phyloP scores from a whole-genome alignment of 768 basidiomycete species.

The Lactifluus echinatus region DNA sequence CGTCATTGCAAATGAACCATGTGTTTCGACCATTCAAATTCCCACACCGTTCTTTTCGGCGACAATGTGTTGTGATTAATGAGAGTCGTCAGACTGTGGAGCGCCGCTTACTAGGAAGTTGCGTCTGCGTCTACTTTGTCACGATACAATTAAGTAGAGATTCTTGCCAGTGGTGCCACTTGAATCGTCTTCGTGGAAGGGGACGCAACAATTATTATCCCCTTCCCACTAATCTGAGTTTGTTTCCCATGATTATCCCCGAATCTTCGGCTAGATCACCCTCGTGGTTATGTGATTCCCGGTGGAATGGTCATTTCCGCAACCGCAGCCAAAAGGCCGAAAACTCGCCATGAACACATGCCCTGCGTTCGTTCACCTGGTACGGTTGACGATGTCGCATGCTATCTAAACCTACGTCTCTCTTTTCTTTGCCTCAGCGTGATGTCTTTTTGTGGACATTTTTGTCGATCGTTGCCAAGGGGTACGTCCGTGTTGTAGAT shows the following conservation, averaged over 20 bases:
- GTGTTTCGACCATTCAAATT: too few relatives aligned
- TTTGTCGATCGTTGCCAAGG: slow-evolving; percentile 5
- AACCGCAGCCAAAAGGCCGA: neutral
- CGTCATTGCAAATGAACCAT: too few relatives aligned
- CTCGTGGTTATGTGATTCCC: neutral
- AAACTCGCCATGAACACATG: neutral
- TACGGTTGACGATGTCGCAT: neutral
- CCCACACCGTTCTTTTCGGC: too few relatives aligned
- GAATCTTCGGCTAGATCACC: neutral
- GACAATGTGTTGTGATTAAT: too few relatives aligned
- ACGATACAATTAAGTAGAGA: too few relatives aligned
- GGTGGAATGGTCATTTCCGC: neutral
- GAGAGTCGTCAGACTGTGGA: too few relatives aligned
- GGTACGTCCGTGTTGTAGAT: neutral
- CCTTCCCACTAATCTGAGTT: too few relatives aligned
- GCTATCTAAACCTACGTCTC: neutral
- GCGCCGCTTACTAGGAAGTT: too few relatives aligned
- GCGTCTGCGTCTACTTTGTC: too few relatives aligned
- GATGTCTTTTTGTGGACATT: neutral
- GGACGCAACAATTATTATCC: too few relatives aligned
- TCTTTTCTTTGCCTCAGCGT: neutral
- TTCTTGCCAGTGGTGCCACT: too few relatives aligned
- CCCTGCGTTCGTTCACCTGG: neutral
- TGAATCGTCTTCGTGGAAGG: too few relatives aligned
- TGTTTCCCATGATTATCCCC: neutral